These are phyloP conservation scores for Musa schizocarpa DNA, from an alignment of 176 grass and related monocot species.

Conservation along the genomic window DNA sequence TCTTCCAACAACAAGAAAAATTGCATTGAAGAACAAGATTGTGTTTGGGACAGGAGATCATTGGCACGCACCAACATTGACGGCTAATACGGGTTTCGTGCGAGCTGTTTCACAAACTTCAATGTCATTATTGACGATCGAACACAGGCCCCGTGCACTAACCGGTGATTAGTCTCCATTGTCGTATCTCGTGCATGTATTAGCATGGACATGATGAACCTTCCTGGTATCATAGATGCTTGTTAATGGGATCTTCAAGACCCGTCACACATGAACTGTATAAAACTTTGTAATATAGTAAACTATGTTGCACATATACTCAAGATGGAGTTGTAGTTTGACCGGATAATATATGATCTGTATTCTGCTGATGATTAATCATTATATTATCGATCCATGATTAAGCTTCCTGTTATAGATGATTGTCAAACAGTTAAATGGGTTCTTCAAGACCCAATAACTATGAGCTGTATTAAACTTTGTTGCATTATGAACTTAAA, in stretches of 20 bases:
- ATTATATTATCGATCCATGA: no score
- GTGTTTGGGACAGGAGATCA: conserved; percentile 83
- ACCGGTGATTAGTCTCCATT: conserved; percentile 18
- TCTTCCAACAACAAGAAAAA: conserved; percentile 79
- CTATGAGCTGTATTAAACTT: no score
- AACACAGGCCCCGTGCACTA: conserved; percentile 71
- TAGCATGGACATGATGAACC: background rate
- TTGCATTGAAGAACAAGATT: conserved; percentile 69
- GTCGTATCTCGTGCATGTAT: background rate
- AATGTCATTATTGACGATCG: conserved; percentile 66
- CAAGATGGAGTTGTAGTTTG: no score
- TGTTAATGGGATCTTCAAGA: background rate
- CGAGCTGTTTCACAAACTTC: conserved; percentile 72
- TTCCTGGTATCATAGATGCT: background rate
- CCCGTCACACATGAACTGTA: no score
- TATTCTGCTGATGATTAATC: no score
- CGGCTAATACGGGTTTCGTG: conserved; percentile 68
- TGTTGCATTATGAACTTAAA: no score
- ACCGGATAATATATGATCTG: no score
- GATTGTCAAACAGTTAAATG: no score
- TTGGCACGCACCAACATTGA: conserved; percentile 75
- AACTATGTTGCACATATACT: background rate
- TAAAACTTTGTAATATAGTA: background rate
- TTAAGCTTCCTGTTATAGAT: no score
- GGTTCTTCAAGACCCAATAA: no score